Evolutionary conservation across 1,284 basidiomycete species (phyloP), one percentile per base, ranked within the genome.

Genomic region (Tylopilus orsonianus): DNA sequence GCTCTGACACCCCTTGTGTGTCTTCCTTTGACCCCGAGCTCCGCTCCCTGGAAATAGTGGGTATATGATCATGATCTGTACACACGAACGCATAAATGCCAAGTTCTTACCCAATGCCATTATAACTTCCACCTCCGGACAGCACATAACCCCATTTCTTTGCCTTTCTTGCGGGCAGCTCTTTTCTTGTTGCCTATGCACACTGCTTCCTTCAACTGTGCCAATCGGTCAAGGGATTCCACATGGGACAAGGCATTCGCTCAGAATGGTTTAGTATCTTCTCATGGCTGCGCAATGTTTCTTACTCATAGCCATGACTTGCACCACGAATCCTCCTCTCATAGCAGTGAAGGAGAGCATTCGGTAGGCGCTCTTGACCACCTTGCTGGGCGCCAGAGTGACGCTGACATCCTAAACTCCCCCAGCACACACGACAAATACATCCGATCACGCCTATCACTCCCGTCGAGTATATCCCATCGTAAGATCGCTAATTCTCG

Each of bases 11-110:
- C 67, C 63, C 66, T 70, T 66, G 62, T 56, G 63, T 70, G 64
- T 70, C 70, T 69, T 73, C 68, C 65, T 75, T 70, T 70, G 68
- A 58, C 65, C 60, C 68, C 65, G 65, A 70, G 67, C 65, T 69
- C 68, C 68, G 65, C 66, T 67, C 64, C 64, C 64, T 67, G 63
- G 67, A 69, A 69, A 66, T 69, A 66, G 66, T 69, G 65, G 64
- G 65, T 69, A 70, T 66, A 67, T 61, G 46, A 67, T 67, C 52
- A 61, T 60, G 59, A 66, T 65, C 59, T 63, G 53, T 66, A 66
- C 65, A 65, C 66, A 70, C 57, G 63, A 58, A 55, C 54, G 65
- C 59, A 66, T 66, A 66, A 66, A 70, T 67, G 65, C 65, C 63
- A 66, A 49, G 62, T 64, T 69, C 63, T 62, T 67, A 66, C 55